Conservation (phyloP, 352 stramenopile species). For the Phytopythium aichiense region DNA sequence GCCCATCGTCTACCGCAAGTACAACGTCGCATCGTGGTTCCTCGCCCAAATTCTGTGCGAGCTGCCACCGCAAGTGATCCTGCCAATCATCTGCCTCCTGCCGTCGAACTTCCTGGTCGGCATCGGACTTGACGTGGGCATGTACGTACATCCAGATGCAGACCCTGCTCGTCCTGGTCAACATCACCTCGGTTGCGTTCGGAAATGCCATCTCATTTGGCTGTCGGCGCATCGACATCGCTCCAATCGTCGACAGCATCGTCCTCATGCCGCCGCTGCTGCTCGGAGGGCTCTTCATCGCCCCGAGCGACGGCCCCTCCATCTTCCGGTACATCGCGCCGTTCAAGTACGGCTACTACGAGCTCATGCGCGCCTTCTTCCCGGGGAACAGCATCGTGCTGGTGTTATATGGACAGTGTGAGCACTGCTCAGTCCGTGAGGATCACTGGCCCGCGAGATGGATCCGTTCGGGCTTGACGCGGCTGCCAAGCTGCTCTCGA, state of each 20-base stretch:
- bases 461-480: too few relatives aligned
- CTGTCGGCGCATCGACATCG: slow-evolving; percentile 30
- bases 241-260: slow-evolving; percentile 31
- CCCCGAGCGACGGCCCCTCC: slow-evolving; percentile 25
- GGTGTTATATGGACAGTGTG: too few relatives aligned
- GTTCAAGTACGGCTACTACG: slow-evolving; percentile 48
- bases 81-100: slow-evolving; percentile 28
- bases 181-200: slow-evolving; percentile 34
- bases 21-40: slow-evolving; percentile 30
- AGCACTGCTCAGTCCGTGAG: too few relatives aligned
- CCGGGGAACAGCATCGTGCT: neutral
- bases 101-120: slow-evolving; percentile 34
- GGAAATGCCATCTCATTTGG: slow-evolving; percentile 48
- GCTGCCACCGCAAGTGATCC: slow-evolving; percentile 21
- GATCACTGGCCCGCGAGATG: too few relatives aligned
- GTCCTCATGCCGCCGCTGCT: slow-evolving; percentile 41
- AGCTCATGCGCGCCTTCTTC: slow-evolving; percentile 46
- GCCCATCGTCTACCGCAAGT: slow-evolving; percentile 33
- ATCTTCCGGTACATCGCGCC: slow-evolving; percentile 45
- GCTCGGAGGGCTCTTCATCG: slow-evolving; percentile 46
- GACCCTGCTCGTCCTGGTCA: slow-evolving; percentile 33
- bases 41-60: slow-evolving; percentile 43
- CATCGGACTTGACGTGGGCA: slow-evolving; percentile 14
- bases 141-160: slow-evolving; percentile 48
- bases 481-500: too few relatives aligned